Evolutionary conservation across 2,329 filamentous ascomycete genomes (phyloP).

Genomic region (Esteya vermicola): DNA sequence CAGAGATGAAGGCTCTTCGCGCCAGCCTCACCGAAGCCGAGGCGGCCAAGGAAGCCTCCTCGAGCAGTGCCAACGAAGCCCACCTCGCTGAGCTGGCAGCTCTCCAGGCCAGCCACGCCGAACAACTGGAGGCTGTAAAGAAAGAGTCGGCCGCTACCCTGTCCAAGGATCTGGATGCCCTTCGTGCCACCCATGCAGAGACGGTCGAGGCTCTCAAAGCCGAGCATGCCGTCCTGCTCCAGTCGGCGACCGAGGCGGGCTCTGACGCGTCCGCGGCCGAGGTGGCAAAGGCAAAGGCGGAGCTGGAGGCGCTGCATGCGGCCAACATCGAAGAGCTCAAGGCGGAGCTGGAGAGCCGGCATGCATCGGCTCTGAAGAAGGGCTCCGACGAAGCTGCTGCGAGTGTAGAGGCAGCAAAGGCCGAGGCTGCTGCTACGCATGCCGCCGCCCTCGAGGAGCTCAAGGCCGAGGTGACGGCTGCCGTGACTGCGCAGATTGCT

Average conservation of each 20-base stretch:
- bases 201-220: slow-evolving; percentile 27
- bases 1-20: slow-evolving; percentile 38
- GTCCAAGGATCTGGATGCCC: slow-evolving; percentile 18
- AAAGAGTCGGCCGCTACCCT: slow-evolving; percentile 17
- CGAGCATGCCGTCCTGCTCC: slow-evolving; percentile 20
- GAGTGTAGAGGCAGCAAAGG: slow-evolving; percentile 15
- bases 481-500: too few relatives aligned
- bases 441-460: slow-evolving; percentile 20
- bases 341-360: too few relatives aligned
- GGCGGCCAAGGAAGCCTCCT: slow-evolving; percentile 35
- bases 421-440: slow-evolving; percentile 1
- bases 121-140: slow-evolving; percentile 22
- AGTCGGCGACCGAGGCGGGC: neutral
- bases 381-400: slow-evolving; percentile 1
- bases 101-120: slow-evolving; percentile 38
- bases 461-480: slow-evolving; percentile 29
- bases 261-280: too few relatives aligned
- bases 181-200: slow-evolving; percentile 29
- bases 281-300: slow-evolving; percentile 7
- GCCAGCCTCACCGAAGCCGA: slow-evolving; percentile 45
- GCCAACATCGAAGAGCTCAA: too few relatives aligned
- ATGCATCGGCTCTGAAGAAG: slow-evolving; percentile 22
- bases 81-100: slow-evolving; percentile 35
- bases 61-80: slow-evolving; percentile 32
- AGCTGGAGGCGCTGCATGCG: slow-evolving; percentile 4